phyloP scores from a whole-genome alignment of 2,329 filamentous ascomycete species.

The Davidsoniella eucalypti region DNA sequence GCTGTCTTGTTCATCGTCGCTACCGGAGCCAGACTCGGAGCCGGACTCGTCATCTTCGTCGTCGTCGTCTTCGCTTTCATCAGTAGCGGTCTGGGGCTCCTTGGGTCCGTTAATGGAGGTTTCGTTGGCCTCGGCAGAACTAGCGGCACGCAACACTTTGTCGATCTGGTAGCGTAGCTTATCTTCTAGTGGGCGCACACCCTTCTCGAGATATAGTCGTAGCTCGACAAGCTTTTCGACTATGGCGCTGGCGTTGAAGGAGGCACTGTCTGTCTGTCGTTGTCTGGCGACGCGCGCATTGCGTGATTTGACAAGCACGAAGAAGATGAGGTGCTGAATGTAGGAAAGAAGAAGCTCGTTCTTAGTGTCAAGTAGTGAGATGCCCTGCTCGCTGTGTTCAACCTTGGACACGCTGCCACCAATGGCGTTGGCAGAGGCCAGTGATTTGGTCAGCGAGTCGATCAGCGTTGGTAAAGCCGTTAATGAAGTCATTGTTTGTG shows the following conservation, averaged over 20 bases:
- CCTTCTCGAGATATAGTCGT: constrained; percentile 83
- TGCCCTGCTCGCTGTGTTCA: constrained; percentile 64
- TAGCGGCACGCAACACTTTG: constrained; percentile 76
- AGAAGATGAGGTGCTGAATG: constrained; percentile 80
- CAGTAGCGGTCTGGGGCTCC: constrained; percentile 5
- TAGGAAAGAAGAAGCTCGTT: constrained; percentile 96
- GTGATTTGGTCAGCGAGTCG: constrained; percentile 39
- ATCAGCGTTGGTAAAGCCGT: constrained; percentile 33
- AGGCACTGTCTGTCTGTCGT: constrained; percentile 12
- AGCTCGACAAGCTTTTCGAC: constrained; percentile 81
- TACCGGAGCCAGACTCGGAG: constrained; percentile 21
- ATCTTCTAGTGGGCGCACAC: constrained; percentile 75
- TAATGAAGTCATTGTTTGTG: constrained; percentile 29
- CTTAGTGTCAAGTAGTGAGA: constrained; percentile 88
- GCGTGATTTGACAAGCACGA: constrained; percentile 67
- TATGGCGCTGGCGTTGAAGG: constrained; percentile 26
- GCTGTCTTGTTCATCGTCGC: constrained; percentile 19
- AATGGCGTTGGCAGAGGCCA: constrained; percentile 49
- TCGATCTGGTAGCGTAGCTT: constrained; percentile 92
- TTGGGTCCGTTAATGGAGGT: constrained; percentile 10
- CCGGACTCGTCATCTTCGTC: constrained; percentile 22
- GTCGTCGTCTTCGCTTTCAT: constrained; percentile 19
- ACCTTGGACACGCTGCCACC: constrained; percentile 46
- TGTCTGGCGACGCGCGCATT: constrained; percentile 21
- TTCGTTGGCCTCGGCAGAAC: constrained; percentile 43